phyloP scores from a whole-genome alignment of 2,329 filamentous ascomycete genomes.

The Chrysoporthe puriensis region DNA sequence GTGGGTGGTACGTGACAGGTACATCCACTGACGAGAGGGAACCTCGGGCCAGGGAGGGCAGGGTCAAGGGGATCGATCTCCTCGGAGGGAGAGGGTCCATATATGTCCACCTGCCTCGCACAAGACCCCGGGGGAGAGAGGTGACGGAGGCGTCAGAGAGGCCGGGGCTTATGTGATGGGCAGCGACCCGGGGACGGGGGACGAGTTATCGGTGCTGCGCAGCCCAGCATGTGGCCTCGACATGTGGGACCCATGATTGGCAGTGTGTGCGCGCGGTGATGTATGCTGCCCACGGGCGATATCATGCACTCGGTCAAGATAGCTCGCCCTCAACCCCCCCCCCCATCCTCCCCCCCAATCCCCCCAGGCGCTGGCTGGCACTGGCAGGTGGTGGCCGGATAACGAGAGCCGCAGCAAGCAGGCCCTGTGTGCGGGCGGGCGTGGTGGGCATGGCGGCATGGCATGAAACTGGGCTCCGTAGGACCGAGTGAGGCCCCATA shows the following conservation, averaged over 20 bases:
- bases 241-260: constrained; percentile 24
- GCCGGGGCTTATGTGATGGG: constrained; percentile 2
- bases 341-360: too few relatives aligned
- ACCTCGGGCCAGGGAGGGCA: background rate
- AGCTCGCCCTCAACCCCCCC: background rate
- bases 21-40: background rate
- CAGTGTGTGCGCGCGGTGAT: constrained; percentile 8
- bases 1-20: background rate
- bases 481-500: constrained; percentile 26
- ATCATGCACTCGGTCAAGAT: background rate
- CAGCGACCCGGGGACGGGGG: background rate
- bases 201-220: background rate
- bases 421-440: too few relatives aligned
- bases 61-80: background rate
- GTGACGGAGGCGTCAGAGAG: constrained; percentile 7
- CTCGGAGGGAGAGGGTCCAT: constrained; percentile 11
- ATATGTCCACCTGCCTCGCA: constrained; percentile 12
- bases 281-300: background rate
- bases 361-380: background rate
- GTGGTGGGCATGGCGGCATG: too few relatives aligned
- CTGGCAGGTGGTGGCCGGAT: constrained; percentile 1
- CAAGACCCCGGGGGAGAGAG: background rate
- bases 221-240: constrained; percentile 21
- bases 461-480: constrained; percentile 24
- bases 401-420: background rate